Conservation (phyloP, 495 filamentous ascomycete species). For the Penicillium desertorum region DNA sequence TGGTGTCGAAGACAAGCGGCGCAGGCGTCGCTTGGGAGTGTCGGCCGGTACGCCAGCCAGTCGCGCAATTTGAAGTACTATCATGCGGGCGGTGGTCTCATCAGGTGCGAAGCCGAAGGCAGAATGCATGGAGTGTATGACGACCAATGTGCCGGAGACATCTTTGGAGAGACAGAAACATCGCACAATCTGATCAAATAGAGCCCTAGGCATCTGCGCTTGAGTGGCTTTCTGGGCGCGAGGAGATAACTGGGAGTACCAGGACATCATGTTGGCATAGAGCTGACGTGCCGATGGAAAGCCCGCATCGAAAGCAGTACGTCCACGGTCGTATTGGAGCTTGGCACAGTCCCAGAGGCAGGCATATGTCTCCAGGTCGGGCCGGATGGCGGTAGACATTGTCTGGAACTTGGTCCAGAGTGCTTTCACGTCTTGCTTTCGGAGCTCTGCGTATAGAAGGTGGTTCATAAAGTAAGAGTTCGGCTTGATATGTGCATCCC, state of each 20-base stretch:
- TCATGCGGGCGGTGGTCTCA: slow-evolving; percentile 48
- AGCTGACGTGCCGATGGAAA: slow-evolving; percentile 53
- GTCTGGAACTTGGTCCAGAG: slow-evolving; percentile 57
- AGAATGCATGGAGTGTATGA: slow-evolving; percentile 54
- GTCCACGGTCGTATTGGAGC: slow-evolving; percentile 50
- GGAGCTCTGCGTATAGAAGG: slow-evolving; percentile 60
- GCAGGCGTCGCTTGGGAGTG: slow-evolving; percentile 44
- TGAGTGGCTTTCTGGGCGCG: slow-evolving; percentile 24
- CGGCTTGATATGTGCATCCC: slow-evolving; percentile 58
- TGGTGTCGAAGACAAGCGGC: slow-evolving; percentile 44
- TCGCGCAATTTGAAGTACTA: slow-evolving; percentile 52
- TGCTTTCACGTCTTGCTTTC: slow-evolving; percentile 48
- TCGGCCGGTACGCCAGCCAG: slow-evolving; percentile 42
- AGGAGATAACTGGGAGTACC: slow-evolving; percentile 41
- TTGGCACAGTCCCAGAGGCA: slow-evolving; percentile 63
- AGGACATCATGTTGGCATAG: slow-evolving; percentile 61
- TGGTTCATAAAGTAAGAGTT: slow-evolving; percentile 77
- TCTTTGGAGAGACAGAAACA: slow-evolving; percentile 56
- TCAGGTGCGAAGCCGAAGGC: slow-evolving; percentile 56
- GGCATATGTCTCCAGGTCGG: slow-evolving; percentile 68
- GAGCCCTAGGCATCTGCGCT: slow-evolving; percentile 47
- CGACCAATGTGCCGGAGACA: slow-evolving; percentile 60
- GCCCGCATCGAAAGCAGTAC: slow-evolving; percentile 32
- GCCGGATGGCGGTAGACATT: slow-evolving; percentile 49
- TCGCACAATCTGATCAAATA: slow-evolving; percentile 58